Percentiles rank a stretch among this genome's conserved stretches.
Evolutionary conservation across 2,329 filamentous ascomycete genomes (phyloP).

Genomic region (Cercospora canescens): DNA sequence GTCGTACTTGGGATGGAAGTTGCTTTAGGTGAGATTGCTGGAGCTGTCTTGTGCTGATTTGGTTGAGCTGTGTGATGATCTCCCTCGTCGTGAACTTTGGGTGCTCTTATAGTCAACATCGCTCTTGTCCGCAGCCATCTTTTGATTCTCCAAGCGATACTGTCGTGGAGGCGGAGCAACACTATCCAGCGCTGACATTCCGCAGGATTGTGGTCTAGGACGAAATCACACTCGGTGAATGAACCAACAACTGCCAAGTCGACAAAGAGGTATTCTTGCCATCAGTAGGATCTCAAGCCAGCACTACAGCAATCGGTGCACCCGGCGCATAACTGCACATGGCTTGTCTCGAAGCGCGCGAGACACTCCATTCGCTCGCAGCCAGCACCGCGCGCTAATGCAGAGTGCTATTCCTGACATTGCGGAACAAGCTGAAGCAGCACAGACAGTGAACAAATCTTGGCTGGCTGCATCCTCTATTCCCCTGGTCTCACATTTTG

Average conservation of each 20-base stretch:
- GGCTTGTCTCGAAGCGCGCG: not conserved
- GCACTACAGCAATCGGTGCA: not conserved
- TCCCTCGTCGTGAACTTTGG: not conserved
- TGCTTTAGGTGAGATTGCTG: not conserved
- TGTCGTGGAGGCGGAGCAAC: not conserved
- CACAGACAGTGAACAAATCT: not conserved
- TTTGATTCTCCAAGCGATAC: not conserved
- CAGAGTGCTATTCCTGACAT: not conserved
- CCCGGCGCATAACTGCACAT: not conserved
- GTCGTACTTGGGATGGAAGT: not conserved
- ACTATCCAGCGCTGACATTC: not conserved
- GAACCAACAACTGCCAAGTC: slow-evolving; percentile 3
- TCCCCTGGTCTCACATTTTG: too few species aligned
- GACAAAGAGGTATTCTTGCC: not conserved
- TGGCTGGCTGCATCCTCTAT: not conserved
- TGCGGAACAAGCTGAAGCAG: not conserved
- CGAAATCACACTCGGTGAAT: not conserved
- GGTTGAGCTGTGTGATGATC: not conserved
- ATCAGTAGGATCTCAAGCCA: not conserved
- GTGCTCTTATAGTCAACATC: not conserved
- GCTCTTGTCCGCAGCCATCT: not conserved
- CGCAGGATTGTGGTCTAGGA: not conserved
- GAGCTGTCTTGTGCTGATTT: not conserved
- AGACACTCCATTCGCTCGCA: not conserved
- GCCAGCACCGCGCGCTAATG: not conserved